A percentile compares a stretch with the other conserved stretches of the same genome.
These are phyloP conservation scores for Rhizopogon rudus DNA, from an alignment of 768 basidiomycete species.

Conservation along the genomic window DNA sequence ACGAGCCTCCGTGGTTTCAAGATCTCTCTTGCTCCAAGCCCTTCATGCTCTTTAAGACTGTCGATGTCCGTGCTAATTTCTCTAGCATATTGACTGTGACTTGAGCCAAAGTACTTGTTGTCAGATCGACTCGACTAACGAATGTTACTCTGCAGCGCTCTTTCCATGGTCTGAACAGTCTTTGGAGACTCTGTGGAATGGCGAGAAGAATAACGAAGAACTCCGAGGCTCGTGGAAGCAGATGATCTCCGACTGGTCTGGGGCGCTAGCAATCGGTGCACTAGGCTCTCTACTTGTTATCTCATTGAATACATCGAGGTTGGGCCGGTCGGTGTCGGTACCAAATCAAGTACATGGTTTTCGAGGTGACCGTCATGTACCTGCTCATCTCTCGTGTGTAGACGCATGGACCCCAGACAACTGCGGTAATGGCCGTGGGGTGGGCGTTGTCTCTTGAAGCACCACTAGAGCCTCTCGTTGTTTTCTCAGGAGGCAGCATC, in stretches of 20 bases:
- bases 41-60: constrained; percentile 36
- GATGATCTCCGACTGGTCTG: constrained; percentile 44
- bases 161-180: constrained; percentile 38
- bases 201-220: constrained; percentile 26
- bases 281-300: constrained; percentile 24
- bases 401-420: neutral
- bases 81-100: neutral
- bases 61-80: constrained; percentile 35
- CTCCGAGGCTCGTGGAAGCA: constrained; percentile 35
- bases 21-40: constrained; percentile 28
- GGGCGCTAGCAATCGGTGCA: constrained; percentile 48
- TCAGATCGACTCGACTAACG: constrained; percentile 29
- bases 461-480: constrained; percentile 52
- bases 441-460: constrained; percentile 49
- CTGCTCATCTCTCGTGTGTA: neutral
- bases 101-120: constrained; percentile 8
- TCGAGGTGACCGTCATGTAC: neutral
- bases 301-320: constrained; percentile 3
- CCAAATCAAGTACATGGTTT: neutral
- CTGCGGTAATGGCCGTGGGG: constrained; percentile 31
- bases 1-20: constrained; percentile 7
- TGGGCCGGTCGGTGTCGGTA: neutral
- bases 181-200: constrained; percentile 36
- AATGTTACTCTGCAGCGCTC: constrained; percentile 34
- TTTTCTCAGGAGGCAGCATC: constrained; percentile 50